phyloP scores from a whole-genome alignment of 2,329 filamentous ascomycete genomes.

The Emmonsia crescens region DNA sequence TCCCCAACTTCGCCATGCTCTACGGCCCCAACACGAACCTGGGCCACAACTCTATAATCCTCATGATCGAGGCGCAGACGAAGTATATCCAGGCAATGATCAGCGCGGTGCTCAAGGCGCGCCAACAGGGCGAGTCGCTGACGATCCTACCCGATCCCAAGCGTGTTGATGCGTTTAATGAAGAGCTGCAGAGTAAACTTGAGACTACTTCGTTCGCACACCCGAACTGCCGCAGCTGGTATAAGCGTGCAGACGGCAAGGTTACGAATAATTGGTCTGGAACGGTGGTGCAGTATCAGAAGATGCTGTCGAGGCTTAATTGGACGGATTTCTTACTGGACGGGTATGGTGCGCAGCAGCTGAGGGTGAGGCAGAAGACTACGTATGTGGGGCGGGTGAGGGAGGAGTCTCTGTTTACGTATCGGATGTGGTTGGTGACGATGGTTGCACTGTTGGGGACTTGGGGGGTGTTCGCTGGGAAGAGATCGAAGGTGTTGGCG shows the following conservation, averaged over 20 bases:
- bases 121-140: constrained; percentile 30
- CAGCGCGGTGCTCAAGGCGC: constrained; percentile 37
- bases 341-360: constrained; percentile 12
- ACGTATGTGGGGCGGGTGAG: constrained; percentile 20
- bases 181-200: constrained; percentile 36
- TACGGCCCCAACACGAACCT: constrained; percentile 50
- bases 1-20: constrained; percentile 48
- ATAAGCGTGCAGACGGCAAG: constrained; percentile 43
- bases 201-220: constrained; percentile 41
- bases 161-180: constrained; percentile 36
- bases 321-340: constrained; percentile 20
- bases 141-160: constrained; percentile 35
- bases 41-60: constrained; percentile 47
- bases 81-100: constrained; percentile 45
- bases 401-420: constrained; percentile 24
- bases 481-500: not conserved
- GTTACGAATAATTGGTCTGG: constrained; percentile 50
- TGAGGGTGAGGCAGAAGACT: constrained; percentile 7
- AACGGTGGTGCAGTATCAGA: constrained; percentile 47
- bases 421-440: constrained; percentile 12
- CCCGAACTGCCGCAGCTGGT: constrained; percentile 45
- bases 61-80: constrained; percentile 52
- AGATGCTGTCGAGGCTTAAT: constrained; percentile 22
- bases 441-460: not conserved
- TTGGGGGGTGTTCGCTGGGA: not conserved